Evolutionary conservation across 352 stramenopile genomes (phyloP).

Genomic region (Phytophthora parvispora): DNA sequence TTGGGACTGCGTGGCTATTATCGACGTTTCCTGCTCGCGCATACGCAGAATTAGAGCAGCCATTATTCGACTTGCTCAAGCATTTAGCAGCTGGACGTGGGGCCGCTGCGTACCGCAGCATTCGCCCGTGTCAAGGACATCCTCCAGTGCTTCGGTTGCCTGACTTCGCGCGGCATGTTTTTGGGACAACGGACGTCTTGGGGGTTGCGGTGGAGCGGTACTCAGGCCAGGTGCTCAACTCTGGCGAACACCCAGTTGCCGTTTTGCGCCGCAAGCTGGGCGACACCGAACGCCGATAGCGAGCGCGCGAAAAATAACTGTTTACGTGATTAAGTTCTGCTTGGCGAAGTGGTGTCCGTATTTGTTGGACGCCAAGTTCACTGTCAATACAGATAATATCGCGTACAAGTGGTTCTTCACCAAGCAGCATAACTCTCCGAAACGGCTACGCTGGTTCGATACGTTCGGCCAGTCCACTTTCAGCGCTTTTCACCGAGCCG

Average conservation of each 20-base stretch:
- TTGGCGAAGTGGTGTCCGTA: constrained; percentile 10
- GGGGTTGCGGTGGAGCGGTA: constrained; percentile 5
- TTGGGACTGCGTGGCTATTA: constrained; percentile 3
- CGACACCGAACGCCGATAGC: constrained; percentile 10
- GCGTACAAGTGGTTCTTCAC: constrained; percentile 11
- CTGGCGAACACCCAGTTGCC: constrained; percentile 1
- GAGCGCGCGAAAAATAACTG: constrained; percentile 5
- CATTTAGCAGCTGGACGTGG: background rate
- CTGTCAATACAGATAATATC: constrained; percentile 11
- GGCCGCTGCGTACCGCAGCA: background rate
- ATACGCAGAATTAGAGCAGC: background rate
- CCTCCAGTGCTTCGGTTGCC: constrained; percentile 2
- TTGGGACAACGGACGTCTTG: constrained; percentile 6
- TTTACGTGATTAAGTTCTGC: constrained; percentile 15
- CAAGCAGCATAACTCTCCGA: constrained; percentile 6
- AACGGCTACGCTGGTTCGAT: constrained; percentile 9
- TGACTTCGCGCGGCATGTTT: constrained; percentile 1
- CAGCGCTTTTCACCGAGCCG: constrained; percentile 1
- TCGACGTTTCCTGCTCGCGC: background rate
- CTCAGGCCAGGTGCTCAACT: background rate
- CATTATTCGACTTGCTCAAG: constrained; percentile 3
- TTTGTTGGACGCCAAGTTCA: background rate
- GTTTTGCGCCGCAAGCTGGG: background rate
- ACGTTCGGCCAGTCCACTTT: constrained; percentile 2
- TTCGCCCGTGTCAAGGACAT: constrained; percentile 5